These are phyloP conservation scores for Harringtonia lauricola DNA, from an alignment of 2,329 filamentous ascomycete genomes.

Conservation along the genomic window DNA sequence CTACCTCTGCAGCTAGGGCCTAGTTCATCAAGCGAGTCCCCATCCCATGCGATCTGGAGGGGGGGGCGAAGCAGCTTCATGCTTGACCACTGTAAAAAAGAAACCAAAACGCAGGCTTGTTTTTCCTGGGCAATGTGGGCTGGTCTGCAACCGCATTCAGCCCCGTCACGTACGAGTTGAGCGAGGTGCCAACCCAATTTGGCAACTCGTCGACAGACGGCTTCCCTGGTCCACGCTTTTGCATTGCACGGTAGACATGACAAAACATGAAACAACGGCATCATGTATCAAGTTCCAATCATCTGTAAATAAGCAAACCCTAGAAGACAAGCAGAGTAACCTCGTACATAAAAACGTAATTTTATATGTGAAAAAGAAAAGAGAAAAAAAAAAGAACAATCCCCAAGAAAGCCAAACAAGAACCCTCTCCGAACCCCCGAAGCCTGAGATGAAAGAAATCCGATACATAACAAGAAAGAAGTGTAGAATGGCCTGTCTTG, in stretches of 20 bases:
- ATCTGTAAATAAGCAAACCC: not conserved
- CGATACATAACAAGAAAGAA: not conserved
- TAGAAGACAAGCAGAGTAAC: not conserved
- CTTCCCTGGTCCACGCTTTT: slow-evolving; percentile 9
- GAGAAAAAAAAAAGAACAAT: not conserved
- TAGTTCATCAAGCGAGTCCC: slow-evolving; percentile 15
- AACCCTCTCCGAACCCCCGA: not conserved
- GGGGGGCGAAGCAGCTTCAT: too few relatives aligned
- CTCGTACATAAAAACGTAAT: not conserved
- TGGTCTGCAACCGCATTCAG: slow-evolving; percentile 17
- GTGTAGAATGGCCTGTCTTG: not conserved
- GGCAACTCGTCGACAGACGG: slow-evolving; percentile 12
- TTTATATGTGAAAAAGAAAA: not conserved
- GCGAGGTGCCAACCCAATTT: slow-evolving; percentile 16
- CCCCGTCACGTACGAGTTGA: slow-evolving; percentile 14
- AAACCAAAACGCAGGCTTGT: slow-evolving; percentile 18
- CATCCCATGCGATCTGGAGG: too few relatives aligned
- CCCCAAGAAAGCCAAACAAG: too few relatives aligned
- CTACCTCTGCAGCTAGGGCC: slow-evolving; percentile 19
- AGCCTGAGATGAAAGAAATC: not conserved
- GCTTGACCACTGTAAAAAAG: too few relatives aligned
- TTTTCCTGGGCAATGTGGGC: slow-evolving; percentile 17
- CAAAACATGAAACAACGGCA: too few relatives aligned
- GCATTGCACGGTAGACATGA: slow-evolving; percentile 4
- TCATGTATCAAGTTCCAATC: too few relatives aligned